Evolutionary conservation across 345 rosid genomes (phyloP).

Genomic region (Camelina laxa): DNA sequence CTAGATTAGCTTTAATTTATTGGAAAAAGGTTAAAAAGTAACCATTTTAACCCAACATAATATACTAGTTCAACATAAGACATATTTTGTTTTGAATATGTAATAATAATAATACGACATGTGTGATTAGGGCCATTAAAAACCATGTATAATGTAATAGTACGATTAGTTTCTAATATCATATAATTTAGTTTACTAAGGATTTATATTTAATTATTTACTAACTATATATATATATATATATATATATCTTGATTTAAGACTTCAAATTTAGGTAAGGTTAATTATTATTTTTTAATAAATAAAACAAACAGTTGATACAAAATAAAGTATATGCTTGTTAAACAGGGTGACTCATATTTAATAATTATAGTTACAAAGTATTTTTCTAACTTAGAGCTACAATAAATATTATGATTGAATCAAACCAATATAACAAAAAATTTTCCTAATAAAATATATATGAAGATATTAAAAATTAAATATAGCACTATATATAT

Average conservation of each 20-base stretch:
- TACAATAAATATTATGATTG: not conserved
- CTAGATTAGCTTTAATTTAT: not conserved
- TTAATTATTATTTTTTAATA: not conserved
- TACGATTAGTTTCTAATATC: not conserved
- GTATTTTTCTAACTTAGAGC: not conserved
- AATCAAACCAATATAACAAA: not conserved
- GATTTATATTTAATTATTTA: not conserved
- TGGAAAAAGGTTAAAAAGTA: not conserved
- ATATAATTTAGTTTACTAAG: not conserved
- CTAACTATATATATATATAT: not conserved
- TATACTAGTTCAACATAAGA: not conserved
- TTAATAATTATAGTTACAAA: not conserved
- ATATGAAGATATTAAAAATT: not conserved
- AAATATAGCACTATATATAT: too few relatives aligned
- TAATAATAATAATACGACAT: not conserved
- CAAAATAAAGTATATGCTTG: not conserved
- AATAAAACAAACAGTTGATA: not conserved
- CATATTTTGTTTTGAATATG: not conserved
- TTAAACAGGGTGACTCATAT: not conserved
- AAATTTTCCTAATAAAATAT: not conserved
- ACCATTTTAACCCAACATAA: not conserved
- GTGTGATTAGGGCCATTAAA: not conserved
- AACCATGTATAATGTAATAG: not conserved
- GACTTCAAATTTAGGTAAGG: not conserved
- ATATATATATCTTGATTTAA: not conserved